These are phyloP conservation scores for Paxillus rubicundulus DNA, from an alignment of 768 basidiomycete species.

Conservation along the genomic window DNA sequence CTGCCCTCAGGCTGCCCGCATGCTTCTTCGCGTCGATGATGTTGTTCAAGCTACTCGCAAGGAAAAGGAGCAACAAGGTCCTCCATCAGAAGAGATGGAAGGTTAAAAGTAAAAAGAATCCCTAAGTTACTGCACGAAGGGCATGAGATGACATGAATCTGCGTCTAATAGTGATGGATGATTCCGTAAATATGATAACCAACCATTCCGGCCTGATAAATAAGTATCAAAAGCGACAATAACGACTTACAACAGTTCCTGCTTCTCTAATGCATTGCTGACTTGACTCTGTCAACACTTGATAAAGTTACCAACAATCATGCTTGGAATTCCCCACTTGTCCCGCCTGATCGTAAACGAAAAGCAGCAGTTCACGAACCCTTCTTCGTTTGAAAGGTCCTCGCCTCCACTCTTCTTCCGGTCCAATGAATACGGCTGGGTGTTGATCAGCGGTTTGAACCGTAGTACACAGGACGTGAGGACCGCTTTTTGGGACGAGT, in stretches of 20 bases:
- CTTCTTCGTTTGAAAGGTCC: slow-evolving; percentile 53
- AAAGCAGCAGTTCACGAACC: slow-evolving; percentile 83
- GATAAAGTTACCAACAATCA: slow-evolving; percentile 91
- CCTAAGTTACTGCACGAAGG: neutral
- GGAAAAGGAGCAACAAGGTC: slow-evolving; percentile 49
- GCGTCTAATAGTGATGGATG: neutral
- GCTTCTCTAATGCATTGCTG: neutral
- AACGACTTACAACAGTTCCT: slow-evolving; percentile 1
- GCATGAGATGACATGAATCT: neutral
- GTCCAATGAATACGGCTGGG: slow-evolving; percentile 26
- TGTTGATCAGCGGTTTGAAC: slow-evolving; percentile 64
- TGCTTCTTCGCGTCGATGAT: slow-evolving; percentile 90
- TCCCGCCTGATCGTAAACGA: slow-evolving; percentile 87
- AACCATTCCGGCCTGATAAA: slow-evolving; percentile 5
- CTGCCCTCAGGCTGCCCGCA: slow-evolving; percentile 67
- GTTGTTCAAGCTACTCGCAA: slow-evolving; percentile 87
- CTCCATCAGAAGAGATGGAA: slow-evolving; percentile 57
- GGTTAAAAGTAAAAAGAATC: slow-evolving; percentile 13
- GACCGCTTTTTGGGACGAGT: slow-evolving; percentile 89
- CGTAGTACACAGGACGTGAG: slow-evolving; percentile 88
- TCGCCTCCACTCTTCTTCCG: slow-evolving; percentile 30
- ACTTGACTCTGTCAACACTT: slow-evolving; percentile 42
- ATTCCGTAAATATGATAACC: slow-evolving; percentile 12
- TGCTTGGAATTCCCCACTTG: slow-evolving; percentile 83
- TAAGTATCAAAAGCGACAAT: slow-evolving; percentile 2